Percentiles rank a stretch among this genome's conserved stretches.
Evolutionary conservation across 2,329 filamentous ascomycete species (phyloP).

Genomic region (Dichotomopilus funicola): DNA sequence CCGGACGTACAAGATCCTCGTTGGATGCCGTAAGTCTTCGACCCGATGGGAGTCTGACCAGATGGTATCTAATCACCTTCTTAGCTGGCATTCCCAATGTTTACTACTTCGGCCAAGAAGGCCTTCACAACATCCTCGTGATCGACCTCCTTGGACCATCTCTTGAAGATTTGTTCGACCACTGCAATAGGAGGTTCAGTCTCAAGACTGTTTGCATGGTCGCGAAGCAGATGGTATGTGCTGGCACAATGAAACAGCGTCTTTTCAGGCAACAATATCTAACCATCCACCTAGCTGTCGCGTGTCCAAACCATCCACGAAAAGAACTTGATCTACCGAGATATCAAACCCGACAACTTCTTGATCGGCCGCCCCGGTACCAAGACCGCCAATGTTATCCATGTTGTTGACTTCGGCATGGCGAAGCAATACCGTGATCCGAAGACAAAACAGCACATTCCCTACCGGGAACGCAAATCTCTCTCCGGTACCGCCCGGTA

Average conservation of each 20-base stretch:
- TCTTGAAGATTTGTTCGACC: constrained; percentile 93
- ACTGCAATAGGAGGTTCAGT: constrained; percentile 89
- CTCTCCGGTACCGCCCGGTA: constrained; percentile 94
- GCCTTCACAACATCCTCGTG: constrained; percentile 96
- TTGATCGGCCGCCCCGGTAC: constrained; percentile 87
- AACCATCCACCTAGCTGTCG: constrained; percentile 55
- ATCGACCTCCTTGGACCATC: constrained; percentile 94
- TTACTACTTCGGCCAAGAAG: constrained; percentile 98
- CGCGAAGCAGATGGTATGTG: constrained; percentile 84
- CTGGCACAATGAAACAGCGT: neutral
- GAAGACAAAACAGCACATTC: constrained; percentile 98
- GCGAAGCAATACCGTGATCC: constrained; percentile 98
- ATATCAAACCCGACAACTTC: constrained; percentile 99
- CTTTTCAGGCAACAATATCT: constrained; percentile 19
- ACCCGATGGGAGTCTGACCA: too few species aligned
- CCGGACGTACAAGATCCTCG: constrained; percentile 97
- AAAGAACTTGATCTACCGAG: constrained; percentile 97
- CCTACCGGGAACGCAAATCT: constrained; percentile 94
- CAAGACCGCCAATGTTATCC: constrained; percentile 95
- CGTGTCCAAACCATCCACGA: constrained; percentile 92
- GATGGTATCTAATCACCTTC: constrained; percentile 12
- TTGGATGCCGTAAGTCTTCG: constrained; percentile 84
- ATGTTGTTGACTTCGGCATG: constrained; percentile 99
- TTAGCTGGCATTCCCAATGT: constrained; percentile 97
- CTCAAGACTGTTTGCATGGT: constrained; percentile 99